A percentile compares a stretch with the other conserved stretches of the same genome.
Conservation (phyloP, 1,284 basidiomycete species). For the Rhodofomes roseus region DNA sequence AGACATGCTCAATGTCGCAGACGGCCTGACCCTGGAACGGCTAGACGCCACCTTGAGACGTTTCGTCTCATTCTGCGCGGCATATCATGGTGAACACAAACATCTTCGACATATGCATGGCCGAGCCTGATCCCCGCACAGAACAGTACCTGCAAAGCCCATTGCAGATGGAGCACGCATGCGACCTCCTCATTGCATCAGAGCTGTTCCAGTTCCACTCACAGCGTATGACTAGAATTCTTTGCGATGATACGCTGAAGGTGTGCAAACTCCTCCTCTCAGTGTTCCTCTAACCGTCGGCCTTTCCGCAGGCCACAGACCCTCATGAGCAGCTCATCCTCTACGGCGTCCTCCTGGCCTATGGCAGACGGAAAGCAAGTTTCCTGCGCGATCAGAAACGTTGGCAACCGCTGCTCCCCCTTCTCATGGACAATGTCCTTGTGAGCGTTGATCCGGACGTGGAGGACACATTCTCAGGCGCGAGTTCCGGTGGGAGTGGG, state of each 20-base stretch:
- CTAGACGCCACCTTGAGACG: slow-evolving; percentile 77
- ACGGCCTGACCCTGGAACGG: slow-evolving; percentile 62
- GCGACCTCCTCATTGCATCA: slow-evolving; percentile 69
- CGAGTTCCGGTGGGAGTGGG: slow-evolving; percentile 27
- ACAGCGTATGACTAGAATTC: slow-evolving; percentile 81
- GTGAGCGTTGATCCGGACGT: slow-evolving; percentile 67
- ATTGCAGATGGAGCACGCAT: slow-evolving; percentile 79
- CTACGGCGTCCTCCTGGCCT: slow-evolving; percentile 74
- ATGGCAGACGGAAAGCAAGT: slow-evolving; percentile 65
- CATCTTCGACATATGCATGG: not conserved
- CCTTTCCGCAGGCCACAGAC: slow-evolving; percentile 67
- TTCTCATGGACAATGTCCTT: slow-evolving; percentile 76
- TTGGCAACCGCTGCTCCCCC: slow-evolving; percentile 79
- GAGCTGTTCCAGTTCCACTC: slow-evolving; percentile 87
- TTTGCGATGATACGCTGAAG: slow-evolving; percentile 66
- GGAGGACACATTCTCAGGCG: slow-evolving; percentile 55
- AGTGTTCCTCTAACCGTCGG: not conserved
- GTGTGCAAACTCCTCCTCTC: slow-evolving; percentile 37
- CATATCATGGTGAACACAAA: slow-evolving; percentile 69
- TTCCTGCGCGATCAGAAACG: slow-evolving; percentile 78
- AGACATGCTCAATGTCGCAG: slow-evolving; percentile 69
- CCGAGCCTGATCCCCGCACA: slow-evolving; percentile 25
- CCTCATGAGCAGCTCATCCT: slow-evolving; percentile 82
- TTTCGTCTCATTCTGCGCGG: slow-evolving; percentile 75
- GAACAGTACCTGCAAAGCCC: slow-evolving; percentile 80